Conservation (phyloP, 176 grass and related monocot genomes). For the Juncus effusus region DNA sequence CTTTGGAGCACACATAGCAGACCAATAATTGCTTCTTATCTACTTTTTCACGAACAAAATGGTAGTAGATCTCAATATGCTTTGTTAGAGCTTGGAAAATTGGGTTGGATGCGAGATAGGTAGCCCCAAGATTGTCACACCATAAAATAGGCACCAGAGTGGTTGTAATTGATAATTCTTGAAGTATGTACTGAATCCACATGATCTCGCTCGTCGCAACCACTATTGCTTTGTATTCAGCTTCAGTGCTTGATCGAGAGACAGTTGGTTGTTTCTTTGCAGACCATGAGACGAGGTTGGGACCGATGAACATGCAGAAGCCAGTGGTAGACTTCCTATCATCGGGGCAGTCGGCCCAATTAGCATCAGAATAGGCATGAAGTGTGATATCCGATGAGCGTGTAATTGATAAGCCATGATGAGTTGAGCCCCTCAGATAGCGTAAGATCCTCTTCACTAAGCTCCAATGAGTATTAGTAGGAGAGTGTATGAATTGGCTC, state of each 20-base stretch:
- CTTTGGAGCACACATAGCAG: too few species aligned
- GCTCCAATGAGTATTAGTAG: background rate
- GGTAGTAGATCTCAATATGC: too few species aligned
- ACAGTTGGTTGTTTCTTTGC: background rate
- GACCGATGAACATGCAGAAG: background rate
- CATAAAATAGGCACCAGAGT: background rate
- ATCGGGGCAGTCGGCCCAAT: too few species aligned
- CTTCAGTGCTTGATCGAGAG: too few species aligned
- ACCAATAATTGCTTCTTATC: too few species aligned
- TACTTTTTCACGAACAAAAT: too few species aligned
- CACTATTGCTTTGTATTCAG: background rate
- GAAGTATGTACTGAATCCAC: background rate
- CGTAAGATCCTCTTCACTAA: background rate
- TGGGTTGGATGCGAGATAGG: background rate
- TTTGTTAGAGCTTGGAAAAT: background rate
- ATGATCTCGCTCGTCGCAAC: background rate
- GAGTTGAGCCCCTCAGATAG: background rate
- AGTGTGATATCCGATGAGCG: background rate
- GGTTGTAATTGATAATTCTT: background rate
- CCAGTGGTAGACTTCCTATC: background rate
- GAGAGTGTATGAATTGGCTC: background rate
- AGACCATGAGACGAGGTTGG: background rate
- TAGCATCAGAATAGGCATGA: background rate
- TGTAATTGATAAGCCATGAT: background rate
- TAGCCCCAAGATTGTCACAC: conserved; percentile 14